A percentile compares a stretch with the other conserved stretches of the same genome.
Conservation (phyloP, 805 yeast genomes). For the Candida sonorensis region DNA sequence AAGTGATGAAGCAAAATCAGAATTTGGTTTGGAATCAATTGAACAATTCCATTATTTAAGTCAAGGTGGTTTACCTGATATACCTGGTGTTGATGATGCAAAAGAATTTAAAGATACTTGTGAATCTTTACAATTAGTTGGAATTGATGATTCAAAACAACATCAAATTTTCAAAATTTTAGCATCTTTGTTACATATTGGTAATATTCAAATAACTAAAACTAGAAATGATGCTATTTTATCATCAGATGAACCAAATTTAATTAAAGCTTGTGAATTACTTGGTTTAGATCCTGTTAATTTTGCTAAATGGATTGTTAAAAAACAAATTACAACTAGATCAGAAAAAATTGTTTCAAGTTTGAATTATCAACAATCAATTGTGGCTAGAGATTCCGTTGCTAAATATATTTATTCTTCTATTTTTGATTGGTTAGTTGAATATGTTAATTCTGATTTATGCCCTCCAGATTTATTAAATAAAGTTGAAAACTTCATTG, state of each 20-base stretch:
- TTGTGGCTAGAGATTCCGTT: slow-evolving; percentile 94
- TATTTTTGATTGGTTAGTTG: slow-evolving; percentile 91
- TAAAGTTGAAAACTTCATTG: slow-evolving; percentile 69
- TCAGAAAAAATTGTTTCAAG: slow-evolving; percentile 86
- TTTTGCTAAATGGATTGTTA: slow-evolving; percentile 87
- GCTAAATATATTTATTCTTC: slow-evolving; percentile 91
- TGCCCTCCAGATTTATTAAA: slow-evolving; percentile 64
- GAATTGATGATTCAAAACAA: slow-evolving; percentile 56
- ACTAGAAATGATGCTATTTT: slow-evolving; percentile 79
- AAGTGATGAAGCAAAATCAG: slow-evolving; percentile 43
- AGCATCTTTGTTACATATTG: slow-evolving; percentile 87
- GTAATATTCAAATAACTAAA: slow-evolving; percentile 82
- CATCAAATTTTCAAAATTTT: slow-evolving; percentile 65
- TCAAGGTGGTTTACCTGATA: slow-evolving; percentile 73
- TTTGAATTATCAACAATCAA: slow-evolving; percentile 74
- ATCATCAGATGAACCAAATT: slow-evolving; percentile 79
- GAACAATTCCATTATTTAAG: slow-evolving; percentile 74
- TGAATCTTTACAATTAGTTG: slow-evolving; percentile 73
- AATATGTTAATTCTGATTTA: slow-evolving; percentile 71
- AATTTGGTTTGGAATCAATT: slow-evolving; percentile 55
- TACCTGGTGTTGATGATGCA: slow-evolving; percentile 76
- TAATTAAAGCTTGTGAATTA: slow-evolving; percentile 75
- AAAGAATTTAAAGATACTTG: slow-evolving; percentile 71
- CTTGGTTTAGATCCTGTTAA: slow-evolving; percentile 68
- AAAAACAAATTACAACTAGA: slow-evolving; percentile 88